Evolutionary conservation across 202 grass and related monocot species (phyloP), one percentile per base, ranked within the genome.

Genomic region (Schoenoplectus tabernaemontani): DNA sequence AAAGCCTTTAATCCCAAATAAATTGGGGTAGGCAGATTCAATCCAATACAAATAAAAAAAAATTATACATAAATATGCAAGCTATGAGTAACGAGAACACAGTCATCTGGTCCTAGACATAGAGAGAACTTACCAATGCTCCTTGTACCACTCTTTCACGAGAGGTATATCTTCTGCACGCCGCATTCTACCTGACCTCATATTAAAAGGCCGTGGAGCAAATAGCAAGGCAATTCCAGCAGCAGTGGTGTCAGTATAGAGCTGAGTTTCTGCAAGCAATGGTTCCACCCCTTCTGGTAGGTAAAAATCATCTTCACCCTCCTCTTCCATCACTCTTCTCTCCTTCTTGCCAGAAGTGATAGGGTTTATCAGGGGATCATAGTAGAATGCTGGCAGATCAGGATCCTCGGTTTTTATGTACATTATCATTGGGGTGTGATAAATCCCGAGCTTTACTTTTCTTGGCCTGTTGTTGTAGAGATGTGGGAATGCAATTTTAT

Each of bases 371-470:
- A 98, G 74, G 43, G 96, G 96, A 86, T 98, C 96, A 68, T 95
- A 98, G 56, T 98, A 98, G 82, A 98, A 98, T 41, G 96, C 96
- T 84, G 96, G 96, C 59, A 98, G 71, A 87, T 98, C 96, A 83
- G 96, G 96, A 91, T 98, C 96, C 69, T 98, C 96, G 7, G 96
- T 92, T 77, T 98, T 98, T 83, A 98, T 98, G 74, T 92, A 98
- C 96, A 98, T 98, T 89, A 98, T 98, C 96, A 98, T 98, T 38
- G 96, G 91, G 64, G 91, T 91, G 78, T 98, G 96, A 77, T 98
- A 98, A 48, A 91, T 59, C 7, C 96, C 87, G 76, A 98, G 89
- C 84, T 47, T 94, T 77, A 98, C 96, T 95, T 92, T 98, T 85
- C 95, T 98, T 57, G 96, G 96, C 34, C 91, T 92, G 63, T 98